phyloP scores from a whole-genome alignment of 2,329 filamentous ascomycete species.

The Lojkania enalia region DNA sequence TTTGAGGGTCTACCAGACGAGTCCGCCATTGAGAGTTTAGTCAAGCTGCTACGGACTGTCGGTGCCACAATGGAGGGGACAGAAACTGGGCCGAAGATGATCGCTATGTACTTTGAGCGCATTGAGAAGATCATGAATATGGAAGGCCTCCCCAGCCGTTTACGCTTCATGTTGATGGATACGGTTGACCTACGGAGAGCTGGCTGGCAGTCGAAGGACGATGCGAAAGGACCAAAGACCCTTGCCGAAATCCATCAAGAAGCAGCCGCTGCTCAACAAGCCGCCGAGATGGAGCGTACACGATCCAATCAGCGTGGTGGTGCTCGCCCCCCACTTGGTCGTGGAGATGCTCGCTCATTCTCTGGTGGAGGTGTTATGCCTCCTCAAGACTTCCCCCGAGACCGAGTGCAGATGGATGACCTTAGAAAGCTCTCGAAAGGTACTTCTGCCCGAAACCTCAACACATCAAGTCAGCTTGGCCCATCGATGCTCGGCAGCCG shows the following conservation, averaged over 20 bases:
- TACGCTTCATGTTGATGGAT: constrained; percentile 97
- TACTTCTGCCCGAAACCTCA: constrained; percentile 62
- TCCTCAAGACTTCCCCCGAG: constrained; percentile 70
- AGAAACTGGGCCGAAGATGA: constrained; percentile 79
- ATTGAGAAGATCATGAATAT: constrained; percentile 82
- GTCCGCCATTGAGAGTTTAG: constrained; percentile 93
- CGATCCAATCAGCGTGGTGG: constrained; percentile 65
- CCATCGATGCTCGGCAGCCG: constrained; percentile 86
- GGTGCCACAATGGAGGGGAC: constrained; percentile 82
- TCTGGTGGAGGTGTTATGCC: constrained; percentile 70
- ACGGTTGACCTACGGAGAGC: constrained; percentile 78
- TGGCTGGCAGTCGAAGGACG: constrained; percentile 84
- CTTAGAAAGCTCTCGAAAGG: constrained; percentile 75
- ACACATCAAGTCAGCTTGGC: constrained; percentile 63
- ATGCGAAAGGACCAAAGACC: constrained; percentile 94
- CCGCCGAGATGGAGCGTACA: constrained; percentile 68
- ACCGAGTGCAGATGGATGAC: constrained; percentile 89
- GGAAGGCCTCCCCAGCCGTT: constrained; percentile 75
- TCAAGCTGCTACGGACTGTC: constrained; percentile 88
- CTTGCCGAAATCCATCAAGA: constrained; percentile 88
- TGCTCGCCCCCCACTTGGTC: constrained; percentile 73
- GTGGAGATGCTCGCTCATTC: constrained; percentile 86
- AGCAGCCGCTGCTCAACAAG: constrained; percentile 77
- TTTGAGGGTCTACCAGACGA: constrained; percentile 93
- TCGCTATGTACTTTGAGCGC: constrained; percentile 91